phyloP scores from a whole-genome alignment of 1,284 basidiomycete species.

The Puccinia brachypodii region DNA sequence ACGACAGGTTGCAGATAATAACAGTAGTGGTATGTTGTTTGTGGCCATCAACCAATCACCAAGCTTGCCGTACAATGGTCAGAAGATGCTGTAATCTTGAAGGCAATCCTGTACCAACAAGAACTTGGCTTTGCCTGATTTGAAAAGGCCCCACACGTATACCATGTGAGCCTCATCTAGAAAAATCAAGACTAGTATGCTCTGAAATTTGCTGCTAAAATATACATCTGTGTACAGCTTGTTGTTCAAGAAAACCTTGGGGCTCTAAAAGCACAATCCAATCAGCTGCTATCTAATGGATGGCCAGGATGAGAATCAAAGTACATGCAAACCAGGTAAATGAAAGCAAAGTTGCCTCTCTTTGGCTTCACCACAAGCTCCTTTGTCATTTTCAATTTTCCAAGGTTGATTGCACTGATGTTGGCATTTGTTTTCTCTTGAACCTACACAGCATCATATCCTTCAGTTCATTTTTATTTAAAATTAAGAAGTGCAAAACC shows the following conservation, averaged over 20 bases:
- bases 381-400: not conserved
- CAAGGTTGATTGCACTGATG: not conserved
- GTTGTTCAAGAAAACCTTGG: not conserved
- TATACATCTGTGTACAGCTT: not conserved
- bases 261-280: not conserved
- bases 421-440: not conserved
- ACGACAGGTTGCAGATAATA: constrained; percentile 3
- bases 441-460: not conserved
- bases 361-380: not conserved
- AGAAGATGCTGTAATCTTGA: not conserved
- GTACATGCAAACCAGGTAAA: constrained; percentile 3
- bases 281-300: not conserved
- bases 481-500: not conserved
- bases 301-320: not conserved
- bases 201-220: constrained; percentile 7
- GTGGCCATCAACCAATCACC: constrained; percentile 5
- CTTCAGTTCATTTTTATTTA: not conserved
- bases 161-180: constrained; percentile 22
- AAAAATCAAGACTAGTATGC: not conserved
- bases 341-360: not conserved
- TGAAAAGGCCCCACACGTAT: not conserved
- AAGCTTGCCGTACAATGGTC: constrained; percentile 6
- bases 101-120: not conserved
- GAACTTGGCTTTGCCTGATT: not conserved
- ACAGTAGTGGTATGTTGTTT: not conserved